phyloP scores from a whole-genome alignment of 768 basidiomycete species.

The Tylopilus sp. region DNA sequence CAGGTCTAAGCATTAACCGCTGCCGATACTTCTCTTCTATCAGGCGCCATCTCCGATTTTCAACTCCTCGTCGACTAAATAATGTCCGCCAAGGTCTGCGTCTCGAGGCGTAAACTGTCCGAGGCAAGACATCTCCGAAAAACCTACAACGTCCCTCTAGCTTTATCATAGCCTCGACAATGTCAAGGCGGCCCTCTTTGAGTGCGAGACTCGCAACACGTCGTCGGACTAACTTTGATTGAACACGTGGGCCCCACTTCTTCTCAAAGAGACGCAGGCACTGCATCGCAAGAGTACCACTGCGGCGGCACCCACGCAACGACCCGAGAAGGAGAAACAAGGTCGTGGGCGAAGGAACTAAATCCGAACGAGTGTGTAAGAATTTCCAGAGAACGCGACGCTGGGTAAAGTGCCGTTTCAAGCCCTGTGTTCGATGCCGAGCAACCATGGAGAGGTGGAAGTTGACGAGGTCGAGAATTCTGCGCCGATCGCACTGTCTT shows the following conservation, averaged over 20 bases:
- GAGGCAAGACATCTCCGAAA: slow-evolving; percentile 4
- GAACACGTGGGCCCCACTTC: slow-evolving; percentile 54
- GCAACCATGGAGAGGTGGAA: slow-evolving; percentile 41
- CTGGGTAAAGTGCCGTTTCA: slow-evolving; percentile 43
- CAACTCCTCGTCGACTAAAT: slow-evolving; percentile 26
- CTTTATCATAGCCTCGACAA: slow-evolving; percentile 32
- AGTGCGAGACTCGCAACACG: slow-evolving; percentile 57
- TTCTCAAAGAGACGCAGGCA: slow-evolving; percentile 43
- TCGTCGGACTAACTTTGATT: slow-evolving; percentile 57
- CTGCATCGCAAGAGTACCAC: slow-evolving; percentile 52
- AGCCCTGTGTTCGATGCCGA: slow-evolving; percentile 33
- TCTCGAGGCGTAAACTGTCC: slow-evolving; percentile 4
- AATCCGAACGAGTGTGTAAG: slow-evolving; percentile 41
- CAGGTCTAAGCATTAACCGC: slow-evolving; percentile 1
- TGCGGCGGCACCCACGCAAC: slow-evolving; percentile 44
- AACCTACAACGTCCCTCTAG: slow-evolving; percentile 13
- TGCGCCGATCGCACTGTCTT: slow-evolving; percentile 29
- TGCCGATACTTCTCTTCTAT: slow-evolving; percentile 24
- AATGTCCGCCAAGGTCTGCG: slow-evolving; percentile 22
- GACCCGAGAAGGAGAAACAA: slow-evolving; percentile 55
- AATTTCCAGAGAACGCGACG: slow-evolving; percentile 45
- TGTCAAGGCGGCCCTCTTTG: slow-evolving; percentile 61
- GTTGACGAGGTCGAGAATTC: slow-evolving; percentile 50
- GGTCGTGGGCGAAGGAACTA: slow-evolving; percentile 58
- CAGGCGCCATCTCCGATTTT: slow-evolving; percentile 29